Conservation (phyloP, 495 filamentous ascomycete genomes). For the Lepidopterella palustris region DNA sequence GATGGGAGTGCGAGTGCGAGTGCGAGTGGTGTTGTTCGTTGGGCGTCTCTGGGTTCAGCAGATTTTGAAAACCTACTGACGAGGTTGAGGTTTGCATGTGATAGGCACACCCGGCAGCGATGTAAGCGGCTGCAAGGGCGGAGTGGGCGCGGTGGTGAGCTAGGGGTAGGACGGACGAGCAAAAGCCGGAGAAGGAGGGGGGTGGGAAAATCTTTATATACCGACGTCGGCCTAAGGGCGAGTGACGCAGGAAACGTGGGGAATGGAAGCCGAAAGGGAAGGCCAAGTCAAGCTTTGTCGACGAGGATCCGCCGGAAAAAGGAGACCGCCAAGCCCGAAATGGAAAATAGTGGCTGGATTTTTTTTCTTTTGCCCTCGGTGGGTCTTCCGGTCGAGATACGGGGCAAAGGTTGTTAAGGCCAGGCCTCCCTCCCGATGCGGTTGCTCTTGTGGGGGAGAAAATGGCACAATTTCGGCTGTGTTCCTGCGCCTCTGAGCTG, state of each 20-base stretch:
- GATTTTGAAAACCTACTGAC: slow-evolving; percentile 27
- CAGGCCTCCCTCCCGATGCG: not conserved
- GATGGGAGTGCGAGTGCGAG: not conserved
- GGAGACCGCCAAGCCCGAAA: slow-evolving; percentile 19
- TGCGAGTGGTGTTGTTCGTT: slow-evolving; percentile 7
- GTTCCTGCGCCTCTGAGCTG: not conserved
- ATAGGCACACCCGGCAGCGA: slow-evolving; percentile 15
- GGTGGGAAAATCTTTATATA: slow-evolving; percentile 21
- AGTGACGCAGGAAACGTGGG: slow-evolving; percentile 12
- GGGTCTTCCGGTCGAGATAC: slow-evolving; percentile 21
- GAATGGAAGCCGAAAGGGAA: not conserved
- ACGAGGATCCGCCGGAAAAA: slow-evolving; percentile 29
- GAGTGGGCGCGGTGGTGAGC: slow-evolving; percentile 1
- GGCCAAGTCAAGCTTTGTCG: slow-evolving; percentile 17
- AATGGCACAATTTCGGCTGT: not conserved
- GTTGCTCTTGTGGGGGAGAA: slow-evolving; percentile 13
- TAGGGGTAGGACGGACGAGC: slow-evolving; percentile 4
- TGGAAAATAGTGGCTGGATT: slow-evolving; percentile 1
- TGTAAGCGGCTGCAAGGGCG: slow-evolving; percentile 13
- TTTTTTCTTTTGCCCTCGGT: slow-evolving; percentile 20
- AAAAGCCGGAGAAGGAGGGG: slow-evolving; percentile 21
- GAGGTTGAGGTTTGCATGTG: slow-evolving; percentile 28
- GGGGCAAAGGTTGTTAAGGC: slow-evolving; percentile 6
- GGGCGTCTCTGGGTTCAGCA: slow-evolving; percentile 26
- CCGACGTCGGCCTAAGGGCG: slow-evolving; percentile 7